Evolutionary conservation across 129 eudicot species (phyloP), one percentile per base, ranked within the genome.

Genomic region (Flaveria sonorensis): DNA sequence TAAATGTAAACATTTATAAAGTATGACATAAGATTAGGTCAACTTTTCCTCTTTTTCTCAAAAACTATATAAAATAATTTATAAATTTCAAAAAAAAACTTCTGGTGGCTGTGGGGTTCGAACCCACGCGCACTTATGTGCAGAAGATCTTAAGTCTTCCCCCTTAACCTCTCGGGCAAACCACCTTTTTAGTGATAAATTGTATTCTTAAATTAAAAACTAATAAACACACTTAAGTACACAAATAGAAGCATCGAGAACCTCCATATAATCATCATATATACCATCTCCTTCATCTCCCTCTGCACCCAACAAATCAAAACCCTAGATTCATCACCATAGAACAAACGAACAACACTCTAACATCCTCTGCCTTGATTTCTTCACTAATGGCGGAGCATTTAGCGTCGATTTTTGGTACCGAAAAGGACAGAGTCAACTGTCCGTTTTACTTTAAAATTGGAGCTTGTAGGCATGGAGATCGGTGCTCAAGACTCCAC

Each of bases 111-210:
- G 87, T 92, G 97, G 97, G 97, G 97, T 89, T 92, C 97, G 97
- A 89, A 88, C 97, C 97, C 92, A 92, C 87, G 97, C 97, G 96
- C 97, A 92, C 96, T 89, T 83, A 75, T 81, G 96, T 92, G 96
- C 97, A 88, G 97, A 89, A 89, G 97, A 92, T 89, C 92, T 88
- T 88, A 88, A 88, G 92, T 83, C 92, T 85, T 83, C 92, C 92
- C 92, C 89, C 92, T 88, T 89, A 92, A 92, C 97, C 97, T 75
- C 96, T 92, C 97, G 97, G 96, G 96, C 97, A 92, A 92, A 89
- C 96, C 96, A 86, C 91, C 97, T 61, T 1, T 0, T 55, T 48
- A 56, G 19, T 47, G 2, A 2, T 0, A 0, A 1, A 0, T 10
- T 9, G 0, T 14, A 3, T 28, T 0, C 19, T 0, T 0, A 1